Evolutionary conservation across 2,329 filamentous ascomycete genomes (phyloP).

Genomic region (Colletotrichum australisinense): DNA sequence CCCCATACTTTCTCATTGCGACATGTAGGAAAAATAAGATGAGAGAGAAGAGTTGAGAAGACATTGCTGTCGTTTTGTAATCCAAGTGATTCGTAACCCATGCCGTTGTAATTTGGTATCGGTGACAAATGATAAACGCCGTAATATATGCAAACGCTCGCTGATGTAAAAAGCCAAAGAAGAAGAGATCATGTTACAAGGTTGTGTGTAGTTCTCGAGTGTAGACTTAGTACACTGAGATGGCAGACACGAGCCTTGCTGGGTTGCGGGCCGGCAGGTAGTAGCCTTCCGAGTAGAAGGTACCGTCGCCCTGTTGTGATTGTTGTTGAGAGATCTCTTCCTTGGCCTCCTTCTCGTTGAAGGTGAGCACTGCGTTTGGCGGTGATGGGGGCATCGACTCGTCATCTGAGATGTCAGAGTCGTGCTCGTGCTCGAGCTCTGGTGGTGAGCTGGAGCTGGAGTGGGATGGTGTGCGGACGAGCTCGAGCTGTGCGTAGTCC

Average conservation of each 20-base stretch:
- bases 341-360: conserved; percentile 67
- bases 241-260: conserved; percentile 62
- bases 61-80: conserved; percentile 34
- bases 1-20: conserved; percentile 25
- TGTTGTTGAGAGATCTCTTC: conserved; percentile 51
- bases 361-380: conserved; percentile 66
- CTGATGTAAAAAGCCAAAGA: conserved; percentile 26
- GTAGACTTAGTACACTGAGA: conserved; percentile 64
- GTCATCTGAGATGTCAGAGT: conserved; percentile 77
- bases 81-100: conserved; percentile 29
- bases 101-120: conserved; percentile 38
- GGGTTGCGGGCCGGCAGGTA: conserved; percentile 65
- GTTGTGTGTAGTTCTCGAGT: conserved; percentile 3
- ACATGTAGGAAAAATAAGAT: conserved; percentile 9
- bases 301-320: conserved; percentile 48
- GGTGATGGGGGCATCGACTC: conserved; percentile 80
- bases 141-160: conserved; percentile 40
- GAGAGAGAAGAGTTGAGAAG: conserved; percentile 27
- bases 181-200: conserved; percentile 29
- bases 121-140: conserved; percentile 42
- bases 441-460: conserved; percentile 67
- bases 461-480: conserved; percentile 77
- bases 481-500: conserved; percentile 72
- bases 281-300: conserved; percentile 64
- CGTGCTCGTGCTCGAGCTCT: conserved; percentile 77